These are phyloP conservation scores for Crithidia brevicula DNA, from an alignment of 208 protist genomes.

Conservation along the genomic window DNA sequence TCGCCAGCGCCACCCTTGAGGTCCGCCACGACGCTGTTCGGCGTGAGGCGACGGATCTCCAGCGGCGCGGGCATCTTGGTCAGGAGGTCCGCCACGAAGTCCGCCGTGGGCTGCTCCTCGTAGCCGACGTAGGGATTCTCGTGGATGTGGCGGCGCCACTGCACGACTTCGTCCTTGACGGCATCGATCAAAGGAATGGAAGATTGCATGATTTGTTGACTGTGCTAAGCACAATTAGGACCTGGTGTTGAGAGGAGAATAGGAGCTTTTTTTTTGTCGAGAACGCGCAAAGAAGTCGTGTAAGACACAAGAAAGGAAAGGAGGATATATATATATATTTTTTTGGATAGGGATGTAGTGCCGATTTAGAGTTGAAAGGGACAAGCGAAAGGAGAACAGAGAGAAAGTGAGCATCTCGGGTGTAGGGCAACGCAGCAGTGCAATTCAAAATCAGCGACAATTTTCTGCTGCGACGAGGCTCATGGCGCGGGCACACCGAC, in stretches of 20 bases:
- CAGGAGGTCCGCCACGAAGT: slow-evolving; percentile 68
- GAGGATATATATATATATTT: too few species aligned
- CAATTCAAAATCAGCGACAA: too few species aligned
- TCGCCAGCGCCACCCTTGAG: slow-evolving; percentile 58
- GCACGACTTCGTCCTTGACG: slow-evolving; percentile 45
- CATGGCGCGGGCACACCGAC: too few species aligned
- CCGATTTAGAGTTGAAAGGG: too few species aligned
- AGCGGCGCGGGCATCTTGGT: slow-evolving; percentile 50
- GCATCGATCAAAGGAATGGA: slow-evolving; percentile 13
- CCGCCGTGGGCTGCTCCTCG: slow-evolving; percentile 72
- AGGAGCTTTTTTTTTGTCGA: neutral
- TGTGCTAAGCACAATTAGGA: neutral
- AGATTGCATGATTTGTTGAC: neutral
- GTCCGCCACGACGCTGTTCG: slow-evolving; percentile 66
- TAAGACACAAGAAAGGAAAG: too few species aligned
- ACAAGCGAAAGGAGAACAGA: too few species aligned
- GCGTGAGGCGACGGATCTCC: slow-evolving; percentile 52
- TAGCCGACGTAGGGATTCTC: slow-evolving; percentile 59
- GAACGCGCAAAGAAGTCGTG: too few species aligned
- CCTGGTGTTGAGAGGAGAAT: neutral
- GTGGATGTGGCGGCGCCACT: slow-evolving; percentile 84
- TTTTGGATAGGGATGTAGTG: too few species aligned
- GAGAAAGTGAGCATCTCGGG: too few species aligned
- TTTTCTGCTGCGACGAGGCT: too few species aligned
- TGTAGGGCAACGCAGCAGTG: too few species aligned